These are phyloP conservation scores for Vachellia collinsii DNA, from an alignment of 306 rosid species.

Conservation along the genomic window DNA sequence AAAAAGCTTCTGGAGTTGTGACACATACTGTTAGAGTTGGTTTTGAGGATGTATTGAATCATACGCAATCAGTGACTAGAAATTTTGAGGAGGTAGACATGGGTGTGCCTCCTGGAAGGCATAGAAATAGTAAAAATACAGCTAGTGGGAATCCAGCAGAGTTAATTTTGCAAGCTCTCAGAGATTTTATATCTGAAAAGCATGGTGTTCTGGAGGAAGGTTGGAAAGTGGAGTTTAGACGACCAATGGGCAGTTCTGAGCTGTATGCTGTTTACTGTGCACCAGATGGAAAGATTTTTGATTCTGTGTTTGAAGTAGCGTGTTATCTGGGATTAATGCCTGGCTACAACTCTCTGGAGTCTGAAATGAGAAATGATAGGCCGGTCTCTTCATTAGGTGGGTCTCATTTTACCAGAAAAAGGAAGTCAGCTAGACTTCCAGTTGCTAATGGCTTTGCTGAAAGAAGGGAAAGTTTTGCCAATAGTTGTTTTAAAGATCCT, in stretches of 20 bases:
- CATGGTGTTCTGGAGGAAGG: conserved; percentile 93
- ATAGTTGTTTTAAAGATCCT: conserved; percentile 55
- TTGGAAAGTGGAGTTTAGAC: conserved; percentile 91
- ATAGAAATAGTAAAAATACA: conserved; percentile 56
- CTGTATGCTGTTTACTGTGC: conserved; percentile 88
- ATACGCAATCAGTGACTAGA: conserved; percentile 52
- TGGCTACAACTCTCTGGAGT: conserved; percentile 57
- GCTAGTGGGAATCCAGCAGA: conserved; percentile 64
- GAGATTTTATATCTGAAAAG: conserved; percentile 80
- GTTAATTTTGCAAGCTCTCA: conserved; percentile 84
- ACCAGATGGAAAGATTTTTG: conserved; percentile 93
- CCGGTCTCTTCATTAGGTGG: conserved; percentile 52
- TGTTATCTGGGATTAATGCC: conserved; percentile 80
- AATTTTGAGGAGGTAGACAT: conserved; percentile 64
- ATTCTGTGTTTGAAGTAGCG: conserved; percentile 94
- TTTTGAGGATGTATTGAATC: conserved; percentile 72
- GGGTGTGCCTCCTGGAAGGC: conserved; percentile 62
- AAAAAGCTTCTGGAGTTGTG: conserved; percentile 62
- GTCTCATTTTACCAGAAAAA: conserved; percentile 65
- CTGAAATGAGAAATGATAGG: conserved; percentile 65
- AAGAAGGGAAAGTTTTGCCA: conserved; percentile 49
- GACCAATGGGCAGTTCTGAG: conserved; percentile 66
- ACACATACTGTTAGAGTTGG: conserved; percentile 69
- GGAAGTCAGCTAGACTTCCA: conserved; percentile 55
- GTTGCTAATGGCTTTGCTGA: conserved; percentile 72